Conservation (phyloP, 176 grass and related monocot species). For the Phoenix dactylifera region DNA sequence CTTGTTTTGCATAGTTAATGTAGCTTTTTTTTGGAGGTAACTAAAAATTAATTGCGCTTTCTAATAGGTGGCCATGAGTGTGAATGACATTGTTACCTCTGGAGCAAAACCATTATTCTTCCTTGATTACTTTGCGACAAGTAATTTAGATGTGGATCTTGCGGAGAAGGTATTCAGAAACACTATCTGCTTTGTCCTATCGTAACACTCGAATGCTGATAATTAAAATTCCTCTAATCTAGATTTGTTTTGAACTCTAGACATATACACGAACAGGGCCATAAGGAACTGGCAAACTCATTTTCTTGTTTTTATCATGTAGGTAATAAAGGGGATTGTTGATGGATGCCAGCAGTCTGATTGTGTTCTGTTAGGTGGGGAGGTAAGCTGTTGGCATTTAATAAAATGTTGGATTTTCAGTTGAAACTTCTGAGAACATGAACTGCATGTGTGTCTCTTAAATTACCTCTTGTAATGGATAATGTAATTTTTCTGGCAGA, state of each 20-base stretch:
- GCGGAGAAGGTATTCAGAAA: constrained; percentile 59
- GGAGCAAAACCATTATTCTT: constrained; percentile 93
- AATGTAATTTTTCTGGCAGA: constrained; percentile 24
- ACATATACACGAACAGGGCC: too few species aligned
- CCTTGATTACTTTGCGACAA: constrained; percentile 87
- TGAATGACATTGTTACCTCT: constrained; percentile 91
- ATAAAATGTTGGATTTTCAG: not conserved
- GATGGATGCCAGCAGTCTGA: constrained; percentile 76
- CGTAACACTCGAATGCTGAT: not conserved
- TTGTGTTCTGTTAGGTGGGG: constrained; percentile 75
- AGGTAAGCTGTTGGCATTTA: constrained; percentile 34
- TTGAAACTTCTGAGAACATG: not conserved
- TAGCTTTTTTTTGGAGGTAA: not conserved
- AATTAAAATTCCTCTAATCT: too few species aligned
- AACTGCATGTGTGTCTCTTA: too few species aligned
- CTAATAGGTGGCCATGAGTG: constrained; percentile 89
- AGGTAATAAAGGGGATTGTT: constrained; percentile 92
- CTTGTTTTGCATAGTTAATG: not conserved
- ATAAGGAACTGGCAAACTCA: too few species aligned
- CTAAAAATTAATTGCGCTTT: not conserved
- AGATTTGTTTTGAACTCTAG: too few species aligned
- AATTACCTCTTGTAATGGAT: not conserved
- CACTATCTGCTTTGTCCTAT: not conserved
- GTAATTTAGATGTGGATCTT: constrained; percentile 86
- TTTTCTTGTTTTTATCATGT: not conserved